Conservation (phyloP, 352 stramenopile genomes). For the Phytophthora sp. region DNA sequence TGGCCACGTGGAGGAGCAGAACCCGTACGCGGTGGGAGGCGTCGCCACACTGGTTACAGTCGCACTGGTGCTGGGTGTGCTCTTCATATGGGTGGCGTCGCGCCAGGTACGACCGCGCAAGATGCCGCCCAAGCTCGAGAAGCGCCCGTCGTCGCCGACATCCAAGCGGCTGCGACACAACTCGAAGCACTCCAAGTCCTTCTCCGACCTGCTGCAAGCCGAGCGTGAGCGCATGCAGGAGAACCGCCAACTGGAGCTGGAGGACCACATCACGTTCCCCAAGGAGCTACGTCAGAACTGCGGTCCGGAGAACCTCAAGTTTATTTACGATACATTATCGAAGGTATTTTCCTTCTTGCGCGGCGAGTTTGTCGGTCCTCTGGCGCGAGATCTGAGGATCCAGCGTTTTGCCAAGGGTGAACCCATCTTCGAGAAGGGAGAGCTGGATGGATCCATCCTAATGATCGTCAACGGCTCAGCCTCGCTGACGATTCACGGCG, state of each 20-base stretch:
- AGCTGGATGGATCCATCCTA: slow-evolving; percentile 81
- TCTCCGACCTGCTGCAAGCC: slow-evolving; percentile 68
- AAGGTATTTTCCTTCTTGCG: slow-evolving; percentile 84
- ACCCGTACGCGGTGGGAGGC: slow-evolving; percentile 55
- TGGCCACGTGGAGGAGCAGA: slow-evolving; percentile 37
- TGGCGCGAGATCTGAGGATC: slow-evolving; percentile 70
- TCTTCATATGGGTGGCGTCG: slow-evolving; percentile 87
- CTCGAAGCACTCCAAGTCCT: slow-evolving; percentile 71
- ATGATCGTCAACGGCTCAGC: slow-evolving; percentile 68
- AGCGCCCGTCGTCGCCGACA: slow-evolving; percentile 65
- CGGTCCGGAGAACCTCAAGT: slow-evolving; percentile 75
- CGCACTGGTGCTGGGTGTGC: slow-evolving; percentile 44
- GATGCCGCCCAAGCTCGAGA: slow-evolving; percentile 34
- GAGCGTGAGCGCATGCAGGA: slow-evolving; percentile 70
- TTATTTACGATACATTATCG: slow-evolving; percentile 80
- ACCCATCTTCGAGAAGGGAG: slow-evolving; percentile 59
- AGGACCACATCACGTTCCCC: slow-evolving; percentile 78
- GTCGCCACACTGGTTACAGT: slow-evolving; percentile 56
- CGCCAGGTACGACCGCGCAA: slow-evolving; percentile 75
- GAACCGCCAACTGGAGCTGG: slow-evolving; percentile 60
- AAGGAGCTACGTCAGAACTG: slow-evolving; percentile 61
- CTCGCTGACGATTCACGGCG: slow-evolving; percentile 63
- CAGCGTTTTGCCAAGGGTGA: slow-evolving; percentile 53
- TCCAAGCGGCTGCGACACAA: slow-evolving; percentile 72
- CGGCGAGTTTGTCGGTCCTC: slow-evolving; percentile 65